Evolutionary conservation across 139 green algal species (phyloP).

Genomic region (Haematococcus sp.): DNA sequence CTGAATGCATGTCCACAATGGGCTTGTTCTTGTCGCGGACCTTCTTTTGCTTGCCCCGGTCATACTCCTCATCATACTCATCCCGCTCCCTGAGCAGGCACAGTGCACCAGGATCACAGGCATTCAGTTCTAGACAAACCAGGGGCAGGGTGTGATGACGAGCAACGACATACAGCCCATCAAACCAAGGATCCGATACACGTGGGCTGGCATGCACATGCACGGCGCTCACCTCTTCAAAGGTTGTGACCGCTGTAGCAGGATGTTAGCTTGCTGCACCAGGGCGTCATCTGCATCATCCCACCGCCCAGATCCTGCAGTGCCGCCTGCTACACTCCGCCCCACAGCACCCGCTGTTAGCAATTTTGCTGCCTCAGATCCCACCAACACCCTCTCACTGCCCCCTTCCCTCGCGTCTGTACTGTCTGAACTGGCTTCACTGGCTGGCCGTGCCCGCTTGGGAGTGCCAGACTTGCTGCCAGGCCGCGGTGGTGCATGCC

Average conservation of each 20-base stretch:
- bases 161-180: no score
- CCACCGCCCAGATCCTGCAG: background rate
- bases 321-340: background rate
- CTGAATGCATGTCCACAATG: constrained; percentile 11
- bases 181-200: no score
- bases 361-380: background rate
- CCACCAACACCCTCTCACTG: constrained; percentile 4
- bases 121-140: no score
- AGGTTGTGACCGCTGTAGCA: background rate
- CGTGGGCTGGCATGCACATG: no score
- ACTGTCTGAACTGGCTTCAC: constrained; percentile 9
- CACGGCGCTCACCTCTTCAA: background rate
- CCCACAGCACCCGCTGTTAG: background rate
- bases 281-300: background rate
- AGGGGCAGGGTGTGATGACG: no score
- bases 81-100: constrained; percentile 29
- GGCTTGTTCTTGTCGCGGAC: constrained; percentile 32
- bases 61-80: constrained; percentile 65
- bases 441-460: background rate
- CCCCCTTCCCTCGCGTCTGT: background rate
- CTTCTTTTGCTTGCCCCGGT: constrained; percentile 58
- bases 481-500: background rate
- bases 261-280: background rate
- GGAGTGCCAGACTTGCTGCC: background rate
- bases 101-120: background rate